A percentile compares a stretch with the other conserved stretches of the same genome.
These are phyloP conservation scores for Senna tora DNA, from an alignment of 306 rosid genomes.

Conservation along the genomic window DNA sequence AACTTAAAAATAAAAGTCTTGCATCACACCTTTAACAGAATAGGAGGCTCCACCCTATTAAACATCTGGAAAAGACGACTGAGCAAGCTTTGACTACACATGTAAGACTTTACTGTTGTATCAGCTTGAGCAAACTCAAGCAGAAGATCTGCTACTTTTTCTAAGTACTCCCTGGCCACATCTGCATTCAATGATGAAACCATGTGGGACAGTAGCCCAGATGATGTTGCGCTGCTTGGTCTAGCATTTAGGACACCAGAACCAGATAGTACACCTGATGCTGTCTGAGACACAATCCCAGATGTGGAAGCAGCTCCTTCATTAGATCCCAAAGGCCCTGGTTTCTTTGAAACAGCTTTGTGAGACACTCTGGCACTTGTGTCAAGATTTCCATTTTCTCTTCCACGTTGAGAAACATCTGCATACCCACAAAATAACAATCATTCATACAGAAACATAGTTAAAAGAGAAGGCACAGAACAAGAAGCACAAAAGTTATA, in stretches of 20 bases:
- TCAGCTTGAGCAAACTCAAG: slow-evolving; percentile 98
- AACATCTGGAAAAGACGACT: slow-evolving; percentile 99
- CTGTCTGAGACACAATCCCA: slow-evolving; percentile 93
- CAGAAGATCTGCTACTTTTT: slow-evolving; percentile 97
- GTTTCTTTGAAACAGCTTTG: slow-evolving; percentile 71
- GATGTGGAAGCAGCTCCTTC: slow-evolving; percentile 88
- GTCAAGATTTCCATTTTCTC: slow-evolving; percentile 84
- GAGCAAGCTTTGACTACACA: slow-evolving; percentile 99
- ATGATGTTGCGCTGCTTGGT: slow-evolving; percentile 97
- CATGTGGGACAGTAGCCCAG: slow-evolving; percentile 96
- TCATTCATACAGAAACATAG: slow-evolving; percentile 35
- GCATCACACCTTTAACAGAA: slow-evolving; percentile 80
- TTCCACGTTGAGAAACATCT: slow-evolving; percentile 98
- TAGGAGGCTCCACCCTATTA: slow-evolving; percentile 94
- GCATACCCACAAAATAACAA: slow-evolving; percentile 43
- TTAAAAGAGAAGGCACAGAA: slow-evolving; percentile 25
- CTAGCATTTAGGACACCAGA: slow-evolving; percentile 98
- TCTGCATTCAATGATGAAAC: slow-evolving; percentile 91
- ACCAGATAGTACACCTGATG: slow-evolving; percentile 98
- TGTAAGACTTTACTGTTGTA: slow-evolving; percentile 84
- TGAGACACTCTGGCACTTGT: slow-evolving; percentile 67
- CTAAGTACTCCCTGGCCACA: slow-evolving; percentile 93
- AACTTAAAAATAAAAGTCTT: slow-evolving; percentile 11
- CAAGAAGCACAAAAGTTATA: slow-evolving; percentile 8
- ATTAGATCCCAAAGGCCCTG: slow-evolving; percentile 62